These are phyloP conservation scores for Termitomyces sp. DNA, from an alignment of 1,284 basidiomycete genomes.

Conservation along the genomic window DNA sequence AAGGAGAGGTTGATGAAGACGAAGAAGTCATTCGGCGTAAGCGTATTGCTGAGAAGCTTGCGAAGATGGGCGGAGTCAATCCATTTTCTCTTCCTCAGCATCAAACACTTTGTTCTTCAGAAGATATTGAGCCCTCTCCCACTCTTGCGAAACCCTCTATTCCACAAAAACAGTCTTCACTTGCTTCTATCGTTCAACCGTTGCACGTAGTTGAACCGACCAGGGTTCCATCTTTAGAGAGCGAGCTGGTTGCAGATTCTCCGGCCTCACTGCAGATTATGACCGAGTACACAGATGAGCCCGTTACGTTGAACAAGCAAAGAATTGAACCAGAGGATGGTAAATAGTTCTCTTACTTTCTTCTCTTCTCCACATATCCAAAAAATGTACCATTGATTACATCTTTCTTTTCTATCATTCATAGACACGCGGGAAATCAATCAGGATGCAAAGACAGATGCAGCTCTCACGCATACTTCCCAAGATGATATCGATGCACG, in stretches of 20 bases:
- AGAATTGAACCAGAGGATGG: slow-evolving; percentile 36
- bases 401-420: slow-evolving; percentile 14
- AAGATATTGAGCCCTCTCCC: slow-evolving; percentile 11
- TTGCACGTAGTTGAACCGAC: background rate
- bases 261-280: slow-evolving; percentile 9
- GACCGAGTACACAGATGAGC: slow-evolving; percentile 24
- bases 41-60: slow-evolving; percentile 56
- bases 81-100: slow-evolving; percentile 43
- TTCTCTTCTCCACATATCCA: slow-evolving; percentile 2
- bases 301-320: slow-evolving; percentile 12
- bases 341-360: slow-evolving; percentile 45
- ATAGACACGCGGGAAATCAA: slow-evolving; percentile 14
- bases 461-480: slow-evolving; percentile 9
- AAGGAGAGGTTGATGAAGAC: slow-evolving; percentile 38
- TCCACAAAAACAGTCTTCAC: slow-evolving; percentile 10
- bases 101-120: slow-evolving; percentile 19
- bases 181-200: slow-evolving; percentile 12
- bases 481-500: slow-evolving; percentile 8
- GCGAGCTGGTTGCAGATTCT: background rate
- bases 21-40: slow-evolving; percentile 48
- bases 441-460: slow-evolving; percentile 5
- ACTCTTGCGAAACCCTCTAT: slow-evolving; percentile 12
- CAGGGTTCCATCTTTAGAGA: background rate
- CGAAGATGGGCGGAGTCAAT: slow-evolving; percentile 64
- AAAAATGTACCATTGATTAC: slow-evolving; percentile 23